A percentile compares a stretch with the other conserved stretches of the same genome.
phyloP scores from a whole-genome alignment of 371 early-diverging fungal genomes.

The Saksenaea vasiformis region DNA sequence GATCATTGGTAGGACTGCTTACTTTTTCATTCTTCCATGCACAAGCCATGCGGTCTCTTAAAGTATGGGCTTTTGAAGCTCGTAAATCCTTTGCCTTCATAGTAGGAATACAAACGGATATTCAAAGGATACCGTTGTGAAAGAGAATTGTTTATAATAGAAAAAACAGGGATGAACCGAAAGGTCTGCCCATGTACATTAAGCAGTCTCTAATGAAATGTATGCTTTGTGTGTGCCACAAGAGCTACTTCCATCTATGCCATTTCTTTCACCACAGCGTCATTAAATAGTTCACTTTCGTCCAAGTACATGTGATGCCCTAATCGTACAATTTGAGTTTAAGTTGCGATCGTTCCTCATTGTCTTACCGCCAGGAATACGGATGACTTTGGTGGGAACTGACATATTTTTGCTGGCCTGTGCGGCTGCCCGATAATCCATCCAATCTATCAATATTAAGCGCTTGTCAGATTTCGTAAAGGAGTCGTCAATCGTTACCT shows the following conservation, averaged over 20 bases:
- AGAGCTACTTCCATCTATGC: background rate
- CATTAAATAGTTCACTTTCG: slow-evolving; percentile 78
- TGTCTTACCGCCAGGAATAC: slow-evolving; percentile 44
- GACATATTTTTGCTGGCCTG: slow-evolving; percentile 57
- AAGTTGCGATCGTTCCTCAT: background rate
- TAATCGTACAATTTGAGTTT: slow-evolving; percentile 18
- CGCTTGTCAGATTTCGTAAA: slow-evolving; percentile 21
- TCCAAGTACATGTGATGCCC: slow-evolving; percentile 92
- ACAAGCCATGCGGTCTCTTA: too few species aligned
- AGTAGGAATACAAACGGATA: too few species aligned
- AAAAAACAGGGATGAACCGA: too few species aligned
- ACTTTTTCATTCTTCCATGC: too few species aligned
- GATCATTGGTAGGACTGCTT: too few species aligned
- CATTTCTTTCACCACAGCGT: slow-evolving; percentile 38
- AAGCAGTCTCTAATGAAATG: too few species aligned
- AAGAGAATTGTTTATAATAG: too few species aligned
- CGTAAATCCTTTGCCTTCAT: too few species aligned
- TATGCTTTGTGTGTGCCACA: too few species aligned
- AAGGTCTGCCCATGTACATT: too few species aligned
- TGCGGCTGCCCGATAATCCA: slow-evolving; percentile 83
- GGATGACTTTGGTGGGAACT: slow-evolving; percentile 51
- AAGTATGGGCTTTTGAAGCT: too few species aligned
- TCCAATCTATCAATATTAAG: slow-evolving; percentile 74
- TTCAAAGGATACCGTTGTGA: too few species aligned
- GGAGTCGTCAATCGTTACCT: slow-evolving; percentile 24